Conservation (phyloP, 2,329 filamentous ascomycete genomes). For the Cladosporium phlei region DNA sequence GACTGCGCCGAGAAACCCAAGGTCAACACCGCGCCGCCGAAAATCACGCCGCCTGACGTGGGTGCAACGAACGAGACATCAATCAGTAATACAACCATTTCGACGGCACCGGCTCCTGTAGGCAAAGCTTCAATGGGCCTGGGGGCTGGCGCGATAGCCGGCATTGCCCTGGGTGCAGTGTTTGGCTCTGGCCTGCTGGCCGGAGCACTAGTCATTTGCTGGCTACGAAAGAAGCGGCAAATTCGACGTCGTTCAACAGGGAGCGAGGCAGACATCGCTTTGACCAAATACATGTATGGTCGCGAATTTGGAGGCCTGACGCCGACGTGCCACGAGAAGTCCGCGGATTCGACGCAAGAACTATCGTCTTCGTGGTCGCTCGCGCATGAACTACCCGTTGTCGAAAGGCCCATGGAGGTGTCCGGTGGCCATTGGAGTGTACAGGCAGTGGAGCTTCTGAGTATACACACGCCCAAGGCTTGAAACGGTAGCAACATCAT, state of each 20-base stretch:
- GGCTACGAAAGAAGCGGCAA: neutral
- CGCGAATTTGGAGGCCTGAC: neutral
- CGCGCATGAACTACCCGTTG: neutral
- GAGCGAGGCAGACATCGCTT: neutral
- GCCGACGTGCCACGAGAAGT: neutral
- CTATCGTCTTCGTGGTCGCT: neutral
- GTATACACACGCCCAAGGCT: neutral
- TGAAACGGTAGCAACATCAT: too few species aligned
- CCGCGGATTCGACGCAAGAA: neutral
- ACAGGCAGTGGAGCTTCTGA: neutral
- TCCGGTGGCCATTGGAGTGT: neutral
- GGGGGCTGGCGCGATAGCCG: neutral
- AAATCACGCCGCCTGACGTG: neutral
- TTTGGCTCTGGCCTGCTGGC: neutral
- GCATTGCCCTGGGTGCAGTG: neutral
- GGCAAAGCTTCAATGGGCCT: neutral
- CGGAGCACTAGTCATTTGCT: neutral
- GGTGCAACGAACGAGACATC: neutral
- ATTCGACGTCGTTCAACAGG: neutral
- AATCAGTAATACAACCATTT: neutral
- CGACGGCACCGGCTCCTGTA: neutral
- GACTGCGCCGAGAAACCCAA: constrained; percentile 10
- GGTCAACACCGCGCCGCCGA: constrained; percentile 1
- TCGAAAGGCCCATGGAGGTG: neutral
- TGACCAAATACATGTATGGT: neutral